These are phyloP conservation scores for Saposhnikovia divaricata DNA, from an alignment of 129 eudicot genomes.

Conservation along the genomic window DNA sequence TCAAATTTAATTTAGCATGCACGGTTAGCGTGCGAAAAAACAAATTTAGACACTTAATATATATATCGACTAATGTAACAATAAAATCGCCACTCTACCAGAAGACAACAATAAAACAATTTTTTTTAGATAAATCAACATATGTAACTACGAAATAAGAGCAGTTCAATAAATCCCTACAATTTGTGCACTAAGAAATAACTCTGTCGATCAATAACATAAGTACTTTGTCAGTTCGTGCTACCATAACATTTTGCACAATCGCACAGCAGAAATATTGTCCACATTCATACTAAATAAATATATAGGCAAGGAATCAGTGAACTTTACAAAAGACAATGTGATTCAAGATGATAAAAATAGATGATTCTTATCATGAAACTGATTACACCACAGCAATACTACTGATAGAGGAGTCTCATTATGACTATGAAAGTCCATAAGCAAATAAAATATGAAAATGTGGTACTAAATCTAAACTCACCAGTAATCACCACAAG, in stretches of 20 bases:
- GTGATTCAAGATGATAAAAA: neutral
- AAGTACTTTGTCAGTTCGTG: neutral
- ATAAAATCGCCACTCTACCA: neutral
- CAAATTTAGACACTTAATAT: neutral
- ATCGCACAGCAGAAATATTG: neutral
- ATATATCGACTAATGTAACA: neutral
- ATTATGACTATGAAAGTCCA: neutral
- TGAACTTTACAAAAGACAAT: constrained; percentile 4
- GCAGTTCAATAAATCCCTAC: neutral
- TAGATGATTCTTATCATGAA: neutral
- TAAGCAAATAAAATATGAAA: neutral
- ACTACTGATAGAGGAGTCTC: constrained; percentile 1
- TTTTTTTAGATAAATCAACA: neutral
- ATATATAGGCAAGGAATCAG: neutral
- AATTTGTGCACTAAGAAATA: neutral
- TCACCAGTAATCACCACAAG: constrained; percentile 2
- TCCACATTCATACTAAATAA: neutral
- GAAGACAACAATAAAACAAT: neutral
- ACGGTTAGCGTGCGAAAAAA: neutral
- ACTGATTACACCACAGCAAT: neutral
- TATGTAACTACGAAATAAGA: neutral
- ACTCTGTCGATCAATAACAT: neutral
- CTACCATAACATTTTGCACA: neutral
- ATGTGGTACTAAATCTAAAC: neutral
- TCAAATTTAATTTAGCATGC: neutral